A percentile compares a stretch with the other conserved stretches of the same genome.
Conservation (phyloP, 106 monocot species). For the Allium sativum region DNA sequence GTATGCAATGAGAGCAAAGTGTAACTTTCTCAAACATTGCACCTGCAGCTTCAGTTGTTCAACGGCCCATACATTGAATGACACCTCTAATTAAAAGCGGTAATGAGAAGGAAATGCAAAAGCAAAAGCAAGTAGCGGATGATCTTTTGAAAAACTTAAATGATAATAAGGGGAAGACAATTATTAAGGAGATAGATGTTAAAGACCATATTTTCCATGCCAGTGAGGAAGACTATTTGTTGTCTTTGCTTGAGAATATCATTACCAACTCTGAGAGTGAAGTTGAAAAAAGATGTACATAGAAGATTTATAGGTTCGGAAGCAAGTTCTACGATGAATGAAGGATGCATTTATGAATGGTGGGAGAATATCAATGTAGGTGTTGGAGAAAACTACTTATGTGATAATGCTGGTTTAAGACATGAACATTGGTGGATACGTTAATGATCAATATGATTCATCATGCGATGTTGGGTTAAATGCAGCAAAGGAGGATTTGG, state of each 20-base stretch:
- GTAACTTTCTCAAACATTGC: slow-evolving; percentile 37
- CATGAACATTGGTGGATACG: slow-evolving; percentile 10
- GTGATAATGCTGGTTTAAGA: slow-evolving; percentile 11
- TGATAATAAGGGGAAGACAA: slow-evolving; percentile 8
- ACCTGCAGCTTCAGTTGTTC: slow-evolving; percentile 9
- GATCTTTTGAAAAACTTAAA: slow-evolving; percentile 10
- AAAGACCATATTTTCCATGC: background rate
- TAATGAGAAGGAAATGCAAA: slow-evolving; percentile 5
- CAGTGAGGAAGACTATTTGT: background rate
- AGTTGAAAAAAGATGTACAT: background rate
- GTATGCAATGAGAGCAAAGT: slow-evolving; percentile 13
- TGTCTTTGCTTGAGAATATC: too few relatives aligned
- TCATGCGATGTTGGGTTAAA: slow-evolving; percentile 26
- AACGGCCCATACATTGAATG: background rate
- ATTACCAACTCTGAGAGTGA: slow-evolving; percentile 1
- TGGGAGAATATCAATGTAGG: slow-evolving; percentile 10
- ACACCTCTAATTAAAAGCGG: slow-evolving; percentile 5
- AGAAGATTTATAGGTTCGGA: slow-evolving; percentile 1
- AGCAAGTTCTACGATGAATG: slow-evolving; percentile 1
- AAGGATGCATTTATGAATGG: slow-evolving; percentile 1
- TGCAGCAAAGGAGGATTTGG: too few relatives aligned
- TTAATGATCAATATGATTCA: slow-evolving; percentile 4
- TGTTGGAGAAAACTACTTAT: slow-evolving; percentile 9
- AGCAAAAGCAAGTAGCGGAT: background rate
- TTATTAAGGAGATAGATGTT: slow-evolving; percentile 1